phyloP scores from a whole-genome alignment of 371 early-diverging fungal genomes.

The Mortierella sp. region DNA sequence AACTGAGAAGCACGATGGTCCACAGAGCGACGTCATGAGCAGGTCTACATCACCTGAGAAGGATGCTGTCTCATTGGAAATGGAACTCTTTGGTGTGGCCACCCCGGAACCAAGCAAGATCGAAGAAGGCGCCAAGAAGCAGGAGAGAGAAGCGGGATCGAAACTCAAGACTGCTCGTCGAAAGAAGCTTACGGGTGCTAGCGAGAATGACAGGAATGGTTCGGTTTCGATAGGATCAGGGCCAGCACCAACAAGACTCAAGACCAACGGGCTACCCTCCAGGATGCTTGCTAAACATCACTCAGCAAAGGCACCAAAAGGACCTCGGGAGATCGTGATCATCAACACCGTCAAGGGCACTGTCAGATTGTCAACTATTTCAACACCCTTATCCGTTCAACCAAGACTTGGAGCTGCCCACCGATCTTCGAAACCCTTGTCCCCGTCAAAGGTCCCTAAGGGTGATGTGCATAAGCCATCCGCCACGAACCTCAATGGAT shows the following conservation, averaged over 20 bases:
- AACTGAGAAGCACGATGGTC: background rate
- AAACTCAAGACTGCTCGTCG: background rate
- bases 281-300: constrained; percentile 8
- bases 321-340: constrained; percentile 22
- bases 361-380: constrained; percentile 11
- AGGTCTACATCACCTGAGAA: background rate
- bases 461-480: constrained; percentile 8
- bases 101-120: background rate
- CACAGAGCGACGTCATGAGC: background rate
- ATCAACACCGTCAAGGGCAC: constrained; percentile 39
- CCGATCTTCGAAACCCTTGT: background rate
- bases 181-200: background rate
- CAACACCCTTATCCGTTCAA: background rate
- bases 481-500: background rate
- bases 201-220: background rate
- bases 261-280: too few species aligned
- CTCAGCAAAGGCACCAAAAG: background rate
- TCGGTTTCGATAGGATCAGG: too few species aligned
- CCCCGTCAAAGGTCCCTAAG: background rate
- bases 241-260: too few species aligned
- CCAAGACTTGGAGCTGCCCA: background rate
- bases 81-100: constrained; percentile 40
- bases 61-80: constrained; percentile 13
- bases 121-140: constrained; percentile 2
- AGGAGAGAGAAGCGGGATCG: background rate